phyloP scores from a whole-genome alignment of 1,284 basidiomycete species.

The Volvariella surrecta region DNA sequence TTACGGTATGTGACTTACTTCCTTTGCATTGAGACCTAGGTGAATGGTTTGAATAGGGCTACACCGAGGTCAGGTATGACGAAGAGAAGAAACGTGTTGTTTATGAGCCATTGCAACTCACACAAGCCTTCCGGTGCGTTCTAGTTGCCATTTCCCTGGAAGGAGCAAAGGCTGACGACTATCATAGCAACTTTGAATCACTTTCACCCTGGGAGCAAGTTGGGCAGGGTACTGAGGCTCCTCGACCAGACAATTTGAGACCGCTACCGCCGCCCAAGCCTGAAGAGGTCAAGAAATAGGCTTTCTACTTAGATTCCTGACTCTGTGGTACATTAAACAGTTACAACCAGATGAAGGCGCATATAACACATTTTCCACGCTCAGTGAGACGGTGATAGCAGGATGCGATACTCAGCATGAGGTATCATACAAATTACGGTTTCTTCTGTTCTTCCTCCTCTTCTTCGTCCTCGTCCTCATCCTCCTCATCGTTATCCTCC shows the following conservation, averaged over 20 bases:
- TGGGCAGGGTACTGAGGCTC: constrained; percentile 73
- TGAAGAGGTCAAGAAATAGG: constrained; percentile 63
- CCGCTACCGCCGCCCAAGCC: constrained; percentile 59
- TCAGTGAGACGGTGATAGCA: too few species aligned
- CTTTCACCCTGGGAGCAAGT: constrained; percentile 97
- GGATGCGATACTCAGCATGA: too few species aligned
- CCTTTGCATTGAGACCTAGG: neutral
- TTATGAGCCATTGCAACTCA: constrained; percentile 95
- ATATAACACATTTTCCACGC: too few species aligned
- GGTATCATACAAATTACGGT: too few species aligned
- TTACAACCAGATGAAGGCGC: too few species aligned
- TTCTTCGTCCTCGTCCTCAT: constrained; percentile 18
- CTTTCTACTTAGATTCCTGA: constrained; percentile 7
- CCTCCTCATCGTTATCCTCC: constrained; percentile 12
- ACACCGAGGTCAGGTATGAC: constrained; percentile 96
- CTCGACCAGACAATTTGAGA: constrained; percentile 64
- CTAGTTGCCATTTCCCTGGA: too few species aligned
- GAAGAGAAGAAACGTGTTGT: constrained; percentile 99
- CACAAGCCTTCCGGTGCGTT: constrained; percentile 93
- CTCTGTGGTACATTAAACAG: constrained; percentile 7
- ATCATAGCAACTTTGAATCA: constrained; percentile 82
- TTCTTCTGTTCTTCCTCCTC: constrained; percentile 10
- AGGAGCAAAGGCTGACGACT: too few species aligned
- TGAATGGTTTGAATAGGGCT: constrained; percentile 49
- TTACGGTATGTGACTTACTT: constrained; percentile 56